Base-by-base conservation (phyloP, 805 yeast species). In the Maudiozyma pseudohumilis region DNA sequence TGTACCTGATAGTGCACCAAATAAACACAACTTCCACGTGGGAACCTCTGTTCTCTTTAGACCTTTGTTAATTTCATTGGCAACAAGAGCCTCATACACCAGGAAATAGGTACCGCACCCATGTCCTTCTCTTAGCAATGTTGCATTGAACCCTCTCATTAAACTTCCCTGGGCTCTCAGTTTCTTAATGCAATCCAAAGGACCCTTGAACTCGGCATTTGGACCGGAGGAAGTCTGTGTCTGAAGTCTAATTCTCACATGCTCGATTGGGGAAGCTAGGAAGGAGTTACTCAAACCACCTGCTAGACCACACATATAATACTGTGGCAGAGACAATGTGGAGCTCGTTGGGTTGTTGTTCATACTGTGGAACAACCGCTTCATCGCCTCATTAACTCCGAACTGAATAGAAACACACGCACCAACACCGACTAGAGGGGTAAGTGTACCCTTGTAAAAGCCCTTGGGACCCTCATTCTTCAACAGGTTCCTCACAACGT, bases 321-420 rank as follows among this genome's bases (percentile, higher is more conserved):
- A 87, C 57, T 92, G 95, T 6, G 62, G 42, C 34, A 75, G 65
- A 6, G 75, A 24, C 35, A 57, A 38, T 4, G 41, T 37, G 4
- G 56, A 41, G 78, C 63, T 33, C 47, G 48, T 10, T 44, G 45
- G 26, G 18, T 34, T 34, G 5, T 58, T 60, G 31, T 69, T 64
- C 13, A 58, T 58, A 45, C 71, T 70, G 17, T 55, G 55, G 34
- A 83, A 87, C 44, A 70, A 65, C 51, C 96, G 70, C 63, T 92
- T 92, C 95, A 89, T 86, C 53, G 70, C 82, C 60, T 89, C 96
- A 55, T 88, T 88, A 29, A 86, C 94, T 31, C 95, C 92, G 55
- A 89, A 89, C 60, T 92, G 98, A 28, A 89, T 82, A 7, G 95
- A 83, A 11, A 89, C 96, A 68, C 96, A 88, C 0, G 96, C 96